Conservation (phyloP, 2,329 filamentous ascomycete species). For the Penicillium sp. region DNA sequence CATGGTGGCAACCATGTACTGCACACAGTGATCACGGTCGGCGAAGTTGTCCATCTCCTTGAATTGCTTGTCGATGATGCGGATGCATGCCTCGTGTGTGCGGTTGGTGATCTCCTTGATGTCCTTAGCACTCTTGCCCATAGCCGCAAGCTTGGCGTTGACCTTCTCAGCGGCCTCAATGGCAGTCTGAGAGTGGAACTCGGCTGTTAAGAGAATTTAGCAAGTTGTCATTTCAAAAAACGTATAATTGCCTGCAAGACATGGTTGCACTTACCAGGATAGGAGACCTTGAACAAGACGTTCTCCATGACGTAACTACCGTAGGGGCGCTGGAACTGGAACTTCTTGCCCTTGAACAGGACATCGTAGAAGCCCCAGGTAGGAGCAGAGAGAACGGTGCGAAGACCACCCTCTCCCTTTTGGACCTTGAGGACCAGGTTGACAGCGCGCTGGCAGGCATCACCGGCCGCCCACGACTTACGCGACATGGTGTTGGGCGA, state of each 20-base stretch:
- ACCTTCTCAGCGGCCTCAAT: slow-evolving; percentile 92
- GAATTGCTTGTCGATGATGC: slow-evolving; percentile 99
- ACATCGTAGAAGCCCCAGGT: slow-evolving; percentile 99
- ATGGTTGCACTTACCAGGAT: slow-evolving; percentile 65
- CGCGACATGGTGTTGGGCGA: slow-evolving; percentile 99
- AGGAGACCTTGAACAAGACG: slow-evolving; percentile 99
- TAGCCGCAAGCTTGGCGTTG: slow-evolving; percentile 73
- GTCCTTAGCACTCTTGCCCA: slow-evolving; percentile 89
- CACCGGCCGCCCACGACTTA: slow-evolving; percentile 98
- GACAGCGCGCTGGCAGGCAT: slow-evolving; percentile 93
- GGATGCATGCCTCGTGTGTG: slow-evolving; percentile 96
- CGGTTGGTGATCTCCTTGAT: slow-evolving; percentile 92
- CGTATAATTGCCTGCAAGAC: not conserved
- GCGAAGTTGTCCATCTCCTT: slow-evolving; percentile 99
- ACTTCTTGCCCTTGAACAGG: slow-evolving; percentile 92
- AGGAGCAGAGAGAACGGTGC: slow-evolving; percentile 87
- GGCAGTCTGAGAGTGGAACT: slow-evolving; percentile 98
- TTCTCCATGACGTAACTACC: slow-evolving; percentile 99
- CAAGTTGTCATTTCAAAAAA: too few species aligned
- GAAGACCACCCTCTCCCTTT: slow-evolving; percentile 86
- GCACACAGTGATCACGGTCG: slow-evolving; percentile 98
- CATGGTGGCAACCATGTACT: slow-evolving; percentile 99
- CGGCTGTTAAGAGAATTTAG: slow-evolving; percentile 53
- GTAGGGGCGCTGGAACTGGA: slow-evolving; percentile 93
- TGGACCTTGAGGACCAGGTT: slow-evolving; percentile 87